These are phyloP conservation scores for Tilletiopsis washingtonensis DNA, from an alignment of 1,284 basidiomycete genomes.

Conservation along the genomic window DNA sequence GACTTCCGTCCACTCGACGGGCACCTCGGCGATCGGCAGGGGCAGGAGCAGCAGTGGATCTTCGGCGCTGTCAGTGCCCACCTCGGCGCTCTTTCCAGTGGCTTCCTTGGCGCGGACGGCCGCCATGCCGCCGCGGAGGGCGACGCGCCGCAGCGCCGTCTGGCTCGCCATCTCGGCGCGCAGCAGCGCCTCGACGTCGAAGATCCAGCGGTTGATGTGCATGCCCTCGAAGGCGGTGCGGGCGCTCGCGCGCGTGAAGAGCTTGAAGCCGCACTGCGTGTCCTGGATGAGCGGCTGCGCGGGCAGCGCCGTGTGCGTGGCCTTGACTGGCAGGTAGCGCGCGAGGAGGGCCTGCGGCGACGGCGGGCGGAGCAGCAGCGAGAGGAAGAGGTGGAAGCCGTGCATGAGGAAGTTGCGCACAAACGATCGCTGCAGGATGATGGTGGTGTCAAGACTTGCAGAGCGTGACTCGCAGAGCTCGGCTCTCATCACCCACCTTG, in stretches of 20 bases:
- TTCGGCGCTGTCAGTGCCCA: not conserved
- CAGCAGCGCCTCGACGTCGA: conserved; percentile 89
- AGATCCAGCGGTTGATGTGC: conserved; percentile 63
- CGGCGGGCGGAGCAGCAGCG: conserved; percentile 32
- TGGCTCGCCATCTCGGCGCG: conserved; percentile 54
- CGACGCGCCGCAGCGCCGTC: not conserved
- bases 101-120: not conserved
- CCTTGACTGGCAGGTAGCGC: not conserved
- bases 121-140: not conserved
- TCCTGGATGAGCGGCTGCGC: conserved; percentile 75
- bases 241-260: conserved; percentile 66
- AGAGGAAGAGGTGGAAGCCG: conserved; percentile 60
- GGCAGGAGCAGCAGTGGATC: conserved; percentile 51
- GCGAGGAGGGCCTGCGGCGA: conserved; percentile 6
- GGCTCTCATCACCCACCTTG: conserved; percentile 56
- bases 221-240: conserved; percentile 64
- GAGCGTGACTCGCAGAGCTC: not conserved
- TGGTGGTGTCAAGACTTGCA: too few species aligned
- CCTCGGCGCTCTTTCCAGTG: not conserved
- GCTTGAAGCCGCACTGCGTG: conserved; percentile 93
- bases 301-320: conserved; percentile 7
- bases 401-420: conserved; percentile 88
- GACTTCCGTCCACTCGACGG: conserved; percentile 85
- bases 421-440: conserved; percentile 62
- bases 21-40: conserved; percentile 73